Base-by-base conservation (phyloP, 208 protist genomes). In the Leptomonas seymouri region DNA sequence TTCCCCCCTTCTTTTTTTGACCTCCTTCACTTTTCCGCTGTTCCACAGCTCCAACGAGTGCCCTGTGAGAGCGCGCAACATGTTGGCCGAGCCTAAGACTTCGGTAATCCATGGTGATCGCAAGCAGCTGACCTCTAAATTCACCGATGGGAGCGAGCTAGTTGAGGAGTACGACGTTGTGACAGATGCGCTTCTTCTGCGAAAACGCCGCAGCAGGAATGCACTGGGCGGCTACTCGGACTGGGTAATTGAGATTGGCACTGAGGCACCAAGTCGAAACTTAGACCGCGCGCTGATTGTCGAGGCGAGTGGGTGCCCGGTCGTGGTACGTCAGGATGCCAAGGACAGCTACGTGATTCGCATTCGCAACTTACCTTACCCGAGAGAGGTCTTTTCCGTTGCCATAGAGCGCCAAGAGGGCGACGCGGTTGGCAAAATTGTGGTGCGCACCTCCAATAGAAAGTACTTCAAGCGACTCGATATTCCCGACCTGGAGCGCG, bases 361-460 rank as follows among this genome's bases (percentile, higher is more conserved):
- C 30, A 93, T 98, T 34, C 85, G 97, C 9, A 98, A 98, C 66
- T 69, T 98, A 34, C 89, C 89, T 18, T 98, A 98, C 80, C 69
- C 89, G 1, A 88, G 81, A 63, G 84, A 96, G 0, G 83, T 91
- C 25, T 98, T 95, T 68, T 69, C 71, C 15, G 79, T 98, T 15
- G 71, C 79, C 2, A 74, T 98, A 4, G 96, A 98, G 60, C 57
- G 71, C 4, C 60, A 71, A 9, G 65, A 76, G 9, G 49, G 61
- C 8, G 74, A 89, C 45, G 44, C 72, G 27, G 60, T 93, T 1
- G 89, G 87, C 16, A 84, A 93, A 76, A 91, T 98, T 58, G 93
- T 98, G 1, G 88, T 98, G 45, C 88, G 95, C 23, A 98, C 97
- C 14, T 85, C 74, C n/a, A 98, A 98, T 82, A 98, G 96, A 59